A percentile compares a stretch with the other conserved stretches of the same genome.
These are phyloP conservation scores for Raffaelea ambrosiae DNA, from an alignment of 2,329 filamentous ascomycete genomes.

Conservation along the genomic window DNA sequence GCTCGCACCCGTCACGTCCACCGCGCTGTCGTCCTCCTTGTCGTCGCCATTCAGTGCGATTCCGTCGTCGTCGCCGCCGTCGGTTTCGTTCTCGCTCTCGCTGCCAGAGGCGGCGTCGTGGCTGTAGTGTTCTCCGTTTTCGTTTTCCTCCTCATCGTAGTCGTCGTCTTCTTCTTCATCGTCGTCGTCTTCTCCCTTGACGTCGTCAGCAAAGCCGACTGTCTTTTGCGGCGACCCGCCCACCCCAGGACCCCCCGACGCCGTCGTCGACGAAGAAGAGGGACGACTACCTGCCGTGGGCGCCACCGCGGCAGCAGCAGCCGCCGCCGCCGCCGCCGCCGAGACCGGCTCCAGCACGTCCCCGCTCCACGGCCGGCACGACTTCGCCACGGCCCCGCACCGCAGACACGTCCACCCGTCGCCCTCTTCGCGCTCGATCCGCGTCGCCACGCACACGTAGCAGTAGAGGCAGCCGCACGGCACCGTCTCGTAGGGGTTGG, in stretches of 20 bases:
- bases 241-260: background rate
- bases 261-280: constrained; percentile 8
- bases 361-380: constrained; percentile 85
- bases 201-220: constrained; percentile 55
- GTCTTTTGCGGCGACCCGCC: constrained; percentile 32
- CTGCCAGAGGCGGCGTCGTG: background rate
- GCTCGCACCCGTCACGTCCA: background rate
- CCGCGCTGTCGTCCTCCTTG: background rate
- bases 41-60: background rate
- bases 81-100: background rate
- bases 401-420: constrained; percentile 89
- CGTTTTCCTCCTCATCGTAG: background rate
- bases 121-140: background rate
- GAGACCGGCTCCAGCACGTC: constrained; percentile 63
- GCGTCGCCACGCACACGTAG: constrained; percentile 87
- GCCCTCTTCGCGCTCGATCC: constrained; percentile 84
- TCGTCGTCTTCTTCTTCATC: constrained; percentile 14
- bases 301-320: background rate
- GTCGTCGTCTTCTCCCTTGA: constrained; percentile 24
- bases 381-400: constrained; percentile 74
- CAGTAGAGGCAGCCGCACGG: constrained; percentile 92
- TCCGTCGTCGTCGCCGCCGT: background rate
- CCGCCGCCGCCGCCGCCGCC: constrained; percentile 12
- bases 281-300: background rate
- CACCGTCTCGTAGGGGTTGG: constrained; percentile 88